Conservation (phyloP, 164 flowering plant genomes). For the Chimonanthus salicifolius region DNA sequence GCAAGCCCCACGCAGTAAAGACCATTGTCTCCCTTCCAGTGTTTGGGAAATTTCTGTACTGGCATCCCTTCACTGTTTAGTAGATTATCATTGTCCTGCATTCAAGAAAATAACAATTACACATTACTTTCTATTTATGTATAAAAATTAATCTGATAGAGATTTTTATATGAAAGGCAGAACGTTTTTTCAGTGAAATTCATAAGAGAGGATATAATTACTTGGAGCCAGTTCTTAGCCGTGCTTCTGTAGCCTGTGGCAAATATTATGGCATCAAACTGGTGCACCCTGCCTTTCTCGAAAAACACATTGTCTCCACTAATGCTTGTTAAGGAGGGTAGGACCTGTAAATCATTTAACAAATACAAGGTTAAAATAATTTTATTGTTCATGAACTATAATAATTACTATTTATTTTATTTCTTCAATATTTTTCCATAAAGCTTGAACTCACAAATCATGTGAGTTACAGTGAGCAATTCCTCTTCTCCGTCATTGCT, state of each 20-base stretch:
- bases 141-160: neutral
- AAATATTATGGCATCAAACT: constrained; percentile 2
- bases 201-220: neutral
- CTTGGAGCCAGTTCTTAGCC: constrained; percentile 2
- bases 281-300: neutral
- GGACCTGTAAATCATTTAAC: neutral
- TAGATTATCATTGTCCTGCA: constrained; percentile 8
- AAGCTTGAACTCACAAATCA: no score
- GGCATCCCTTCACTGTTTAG: constrained; percentile 19
- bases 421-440: no score
- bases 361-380: neutral
- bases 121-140: neutral
- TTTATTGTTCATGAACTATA: no score
- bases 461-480: no score
- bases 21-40: constrained; percentile 18
- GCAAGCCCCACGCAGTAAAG: constrained; percentile 20
- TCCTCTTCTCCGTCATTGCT: neutral
- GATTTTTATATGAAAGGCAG: no score
- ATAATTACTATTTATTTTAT: no score
- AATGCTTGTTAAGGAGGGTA: neutral
- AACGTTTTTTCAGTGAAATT: no score
- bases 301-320: neutral
- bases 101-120: neutral
- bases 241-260: constrained; percentile 7
- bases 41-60: constrained; percentile 7